These are phyloP conservation scores for Diplodia mutila DNA, from an alignment of 2,329 filamentous ascomycete species.

Conservation along the genomic window DNA sequence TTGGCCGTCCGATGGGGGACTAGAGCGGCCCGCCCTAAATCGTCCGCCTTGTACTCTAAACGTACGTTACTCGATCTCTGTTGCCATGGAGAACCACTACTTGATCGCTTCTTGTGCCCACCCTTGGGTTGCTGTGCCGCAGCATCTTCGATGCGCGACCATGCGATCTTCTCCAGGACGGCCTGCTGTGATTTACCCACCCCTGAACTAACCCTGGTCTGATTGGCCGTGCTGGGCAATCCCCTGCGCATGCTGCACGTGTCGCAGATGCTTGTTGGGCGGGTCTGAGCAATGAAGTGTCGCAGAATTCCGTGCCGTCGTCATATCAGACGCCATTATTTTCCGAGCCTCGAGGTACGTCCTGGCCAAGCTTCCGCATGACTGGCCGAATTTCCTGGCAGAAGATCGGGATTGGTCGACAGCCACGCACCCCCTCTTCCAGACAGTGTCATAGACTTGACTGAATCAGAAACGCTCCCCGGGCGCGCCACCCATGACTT, in stretches of 20 bases:
- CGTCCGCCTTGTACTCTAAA: conserved; percentile 24
- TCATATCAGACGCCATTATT: conserved; percentile 24
- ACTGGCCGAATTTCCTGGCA: conserved; percentile 12
- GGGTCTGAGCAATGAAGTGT: conserved; percentile 22
- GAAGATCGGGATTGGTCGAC: neutral
- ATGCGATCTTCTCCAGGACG: conserved; percentile 21
- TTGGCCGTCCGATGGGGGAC: conserved; percentile 22
- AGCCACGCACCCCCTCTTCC: conserved; percentile 1
- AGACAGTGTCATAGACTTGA: conserved; percentile 11
- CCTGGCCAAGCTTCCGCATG: conserved; percentile 11
- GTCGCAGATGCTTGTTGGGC: conserved; percentile 22
- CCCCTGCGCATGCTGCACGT: conserved; percentile 18
- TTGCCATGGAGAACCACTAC: conserved; percentile 1
- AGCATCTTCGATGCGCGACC: conserved; percentile 10
- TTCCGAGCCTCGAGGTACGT: conserved; percentile 3
- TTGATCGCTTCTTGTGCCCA: conserved; percentile 5
- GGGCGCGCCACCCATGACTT: conserved; percentile 5
- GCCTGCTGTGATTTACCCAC: conserved; percentile 21
- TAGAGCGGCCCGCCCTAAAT: conserved; percentile 23
- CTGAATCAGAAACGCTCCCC: conserved; percentile 2
- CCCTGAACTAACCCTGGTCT: conserved; percentile 3
- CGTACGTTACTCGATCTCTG: conserved; percentile 24
- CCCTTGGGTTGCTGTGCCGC: conserved; percentile 8
- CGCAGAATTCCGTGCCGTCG: conserved; percentile 6
- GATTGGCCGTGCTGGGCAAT: conserved; percentile 15